Evolutionary conservation across 345 rosid species (phyloP).

Genomic region (Pugionium cornutum): DNA sequence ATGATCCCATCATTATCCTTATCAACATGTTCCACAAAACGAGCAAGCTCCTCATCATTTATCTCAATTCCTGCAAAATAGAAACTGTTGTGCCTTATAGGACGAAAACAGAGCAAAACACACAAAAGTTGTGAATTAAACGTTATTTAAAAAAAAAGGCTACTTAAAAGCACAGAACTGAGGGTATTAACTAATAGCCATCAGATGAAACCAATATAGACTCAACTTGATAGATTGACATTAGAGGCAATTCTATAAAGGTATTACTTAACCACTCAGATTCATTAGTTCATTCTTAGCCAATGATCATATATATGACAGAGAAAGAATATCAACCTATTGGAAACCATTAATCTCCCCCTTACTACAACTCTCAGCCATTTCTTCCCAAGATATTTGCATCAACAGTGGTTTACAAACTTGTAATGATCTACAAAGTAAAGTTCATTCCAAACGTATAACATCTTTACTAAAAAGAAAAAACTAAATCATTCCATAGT

Average conservation of each 20-base stretch:
- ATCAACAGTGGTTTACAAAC: neutral
- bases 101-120: slow-evolving; percentile 40
- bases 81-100: slow-evolving; percentile 60
- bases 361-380: neutral
- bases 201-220: slow-evolving; percentile 10
- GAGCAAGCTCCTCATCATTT: slow-evolving; percentile 83
- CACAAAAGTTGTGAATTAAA: neutral
- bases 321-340: neutral
- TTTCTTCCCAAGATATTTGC: neutral
- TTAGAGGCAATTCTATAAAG: neutral
- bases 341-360: neutral
- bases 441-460: neutral
- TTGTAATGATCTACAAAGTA: neutral
- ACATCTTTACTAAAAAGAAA: neutral
- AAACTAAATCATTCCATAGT: neutral
- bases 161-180: neutral
- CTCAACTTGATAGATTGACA: neutral
- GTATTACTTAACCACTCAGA: neutral
- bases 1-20: slow-evolving; percentile 90
- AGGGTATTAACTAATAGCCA: neutral
- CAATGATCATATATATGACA: neutral
- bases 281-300: neutral
- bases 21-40: slow-evolving; percentile 88
- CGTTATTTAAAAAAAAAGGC: neutral
- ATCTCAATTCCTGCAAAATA: slow-evolving; percentile 70